Base-by-base conservation (phyloP, 2,329 filamentous ascomycete species). In the Amauroascus verrucosus region DNA sequence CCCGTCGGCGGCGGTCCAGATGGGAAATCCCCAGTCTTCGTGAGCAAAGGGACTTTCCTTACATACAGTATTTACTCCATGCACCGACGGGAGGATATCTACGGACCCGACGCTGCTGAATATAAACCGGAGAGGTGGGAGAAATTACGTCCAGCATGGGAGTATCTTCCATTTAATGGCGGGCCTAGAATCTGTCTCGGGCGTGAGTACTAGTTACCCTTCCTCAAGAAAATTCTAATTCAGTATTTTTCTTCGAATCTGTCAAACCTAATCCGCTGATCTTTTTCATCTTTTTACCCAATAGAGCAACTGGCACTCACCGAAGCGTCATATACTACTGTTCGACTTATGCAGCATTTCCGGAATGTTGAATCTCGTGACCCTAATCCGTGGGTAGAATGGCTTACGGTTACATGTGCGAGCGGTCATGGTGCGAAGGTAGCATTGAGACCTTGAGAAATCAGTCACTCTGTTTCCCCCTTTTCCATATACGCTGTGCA, bases 151-250 rank as follows among this genome's bases (percentile, higher is more conserved):
- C 83, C 82, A 0, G 78, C 77, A 62, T 86, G 84, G 80, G 77
- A 83, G 57, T 88, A 85, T 64, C 77, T 88, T 40, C 85, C 85
- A 3, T 88, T 88, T 68, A 88, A 87, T 64, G 83, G 83, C 9
- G 85, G 84, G 0, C 82, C 85, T 41, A 73, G 85, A 30, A 85
- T 87, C 63, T 87, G 85, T 67, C 80, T 89, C 55, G 85, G 85
- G 1, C 85, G 54, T 53, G 35, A 40, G 54, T 46, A 45, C 13
- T 37, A 6, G 11, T 32, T 14, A 28, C n/a, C 9, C 33, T n/a
- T n/a, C n/a, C n/a, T n/a, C n/a, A n/a, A n/a, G n/a, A n/a, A n/a
- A n/a, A n/a, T n/a, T n/a, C n/a, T n/a, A n/a, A n/a, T n/a, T n/a
- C n/a, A n/a, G n/a, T n/a, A n/a, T n/a, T n/a, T n/a, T n/a, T n/a